Evolutionary conservation across 1,284 basidiomycete genomes (phyloP).

Genomic region (Microbotryum intermedium): DNA sequence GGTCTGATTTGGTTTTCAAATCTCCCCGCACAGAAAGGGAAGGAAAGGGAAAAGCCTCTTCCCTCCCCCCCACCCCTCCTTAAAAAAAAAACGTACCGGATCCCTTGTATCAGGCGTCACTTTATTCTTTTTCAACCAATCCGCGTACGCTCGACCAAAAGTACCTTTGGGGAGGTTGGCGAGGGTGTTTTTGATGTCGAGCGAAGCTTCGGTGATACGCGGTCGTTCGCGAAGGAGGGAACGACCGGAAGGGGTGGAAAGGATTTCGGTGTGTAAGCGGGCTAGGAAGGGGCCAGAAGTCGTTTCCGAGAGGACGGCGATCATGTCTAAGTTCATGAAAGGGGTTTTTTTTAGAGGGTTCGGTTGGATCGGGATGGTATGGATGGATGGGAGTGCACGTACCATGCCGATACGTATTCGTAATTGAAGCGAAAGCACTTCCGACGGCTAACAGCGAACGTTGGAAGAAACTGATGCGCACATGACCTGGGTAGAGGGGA

Average conservation of each 20-base stretch:
- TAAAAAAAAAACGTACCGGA: slow-evolving; percentile 60
- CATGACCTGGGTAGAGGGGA: slow-evolving; percentile 56
- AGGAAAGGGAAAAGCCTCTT: not conserved
- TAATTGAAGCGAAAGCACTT: slow-evolving; percentile 71
- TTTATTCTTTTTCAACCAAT: slow-evolving; percentile 80
- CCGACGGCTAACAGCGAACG: slow-evolving; percentile 78
- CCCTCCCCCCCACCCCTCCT: too few relatives aligned
- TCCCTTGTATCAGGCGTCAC: slow-evolving; percentile 94
- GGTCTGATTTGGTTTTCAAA: slow-evolving; percentile 9
- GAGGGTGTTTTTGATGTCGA: slow-evolving; percentile 60
- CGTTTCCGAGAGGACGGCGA: slow-evolving; percentile 83
- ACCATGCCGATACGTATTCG: slow-evolving; percentile 79
- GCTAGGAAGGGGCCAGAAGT: slow-evolving; percentile 76
- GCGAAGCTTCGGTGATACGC: slow-evolving; percentile 63
- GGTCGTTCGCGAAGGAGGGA: slow-evolving; percentile 63
- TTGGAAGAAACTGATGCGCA: slow-evolving; percentile 70
- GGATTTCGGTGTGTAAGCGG: slow-evolving; percentile 68
- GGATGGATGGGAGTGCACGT: slow-evolving; percentile 35
- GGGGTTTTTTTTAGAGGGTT: not conserved
- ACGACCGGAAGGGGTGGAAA: slow-evolving; percentile 50
- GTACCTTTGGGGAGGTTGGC: slow-evolving; percentile 64
- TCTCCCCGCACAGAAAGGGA: not conserved
- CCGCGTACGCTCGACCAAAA: slow-evolving; percentile 77
- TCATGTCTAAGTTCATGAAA: slow-evolving; percentile 59
- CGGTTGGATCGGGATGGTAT: not conserved